Evolutionary conservation across 2,329 filamentous ascomycete genomes (phyloP).

Genomic region (Alternaria alternata): DNA sequence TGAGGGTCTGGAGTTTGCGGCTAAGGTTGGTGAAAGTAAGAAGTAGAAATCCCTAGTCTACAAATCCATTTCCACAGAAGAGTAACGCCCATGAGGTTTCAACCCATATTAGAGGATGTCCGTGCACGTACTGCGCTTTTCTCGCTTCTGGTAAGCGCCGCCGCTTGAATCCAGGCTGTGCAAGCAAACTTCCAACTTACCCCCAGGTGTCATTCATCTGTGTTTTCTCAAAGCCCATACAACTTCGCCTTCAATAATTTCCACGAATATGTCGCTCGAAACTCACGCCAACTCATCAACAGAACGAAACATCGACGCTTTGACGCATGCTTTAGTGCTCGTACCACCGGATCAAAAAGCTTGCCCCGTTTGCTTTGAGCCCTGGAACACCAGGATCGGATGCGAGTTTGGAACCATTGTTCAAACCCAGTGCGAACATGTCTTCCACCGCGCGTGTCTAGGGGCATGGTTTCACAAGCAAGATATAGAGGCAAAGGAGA

Average conservation of each 20-base stretch:
- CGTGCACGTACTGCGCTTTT: background rate
- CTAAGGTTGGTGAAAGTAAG: background rate
- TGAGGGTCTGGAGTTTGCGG: conserved; percentile 6
- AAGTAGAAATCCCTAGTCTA: background rate
- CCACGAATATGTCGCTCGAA: background rate
- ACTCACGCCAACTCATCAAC: background rate
- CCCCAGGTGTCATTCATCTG: no score
- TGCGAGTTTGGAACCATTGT: background rate
- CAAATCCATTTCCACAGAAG: background rate
- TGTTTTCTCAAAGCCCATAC: background rate
- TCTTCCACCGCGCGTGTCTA: background rate
- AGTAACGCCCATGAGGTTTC: background rate
- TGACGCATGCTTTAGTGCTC: background rate
- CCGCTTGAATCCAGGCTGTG: background rate
- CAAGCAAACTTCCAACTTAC: background rate
- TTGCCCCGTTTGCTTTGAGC: background rate
- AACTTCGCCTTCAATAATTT: background rate
- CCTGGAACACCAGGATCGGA: background rate
- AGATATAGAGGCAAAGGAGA: background rate
- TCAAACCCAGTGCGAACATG: background rate
- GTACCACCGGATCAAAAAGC: background rate
- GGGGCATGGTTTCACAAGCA: background rate
- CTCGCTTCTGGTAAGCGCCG: background rate
- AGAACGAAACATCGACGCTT: background rate
- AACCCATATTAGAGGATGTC: background rate